Percentiles rank a stretch among this genome's conserved stretches.
Evolutionary conservation across 2,329 filamentous ascomycete species (phyloP).

Genomic region (Neonectria coccinea): DNA sequence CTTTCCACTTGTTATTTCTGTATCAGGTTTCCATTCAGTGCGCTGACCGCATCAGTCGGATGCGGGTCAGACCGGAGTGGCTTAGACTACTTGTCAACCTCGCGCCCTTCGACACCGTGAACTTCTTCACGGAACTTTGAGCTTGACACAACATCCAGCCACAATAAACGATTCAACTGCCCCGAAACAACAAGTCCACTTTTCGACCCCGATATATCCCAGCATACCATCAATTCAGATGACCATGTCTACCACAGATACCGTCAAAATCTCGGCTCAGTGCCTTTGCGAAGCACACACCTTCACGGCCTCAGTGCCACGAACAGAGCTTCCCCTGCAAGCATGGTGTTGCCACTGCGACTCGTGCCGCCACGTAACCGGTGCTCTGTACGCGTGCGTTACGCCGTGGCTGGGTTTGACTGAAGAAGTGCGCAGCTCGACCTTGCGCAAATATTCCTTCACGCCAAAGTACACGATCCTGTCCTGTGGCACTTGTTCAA

Average conservation of each 20-base stretch:
- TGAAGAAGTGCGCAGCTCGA: conserved; percentile 34
- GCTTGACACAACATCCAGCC: neutral
- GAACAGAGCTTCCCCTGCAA: conserved; percentile 55
- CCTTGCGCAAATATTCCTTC: conserved; percentile 54
- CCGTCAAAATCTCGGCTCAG: conserved; percentile 43
- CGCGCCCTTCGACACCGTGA: neutral
- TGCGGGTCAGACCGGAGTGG: neutral
- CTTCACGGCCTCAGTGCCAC: conserved; percentile 51
- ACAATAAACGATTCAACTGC: neutral
- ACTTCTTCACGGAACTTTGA: neutral
- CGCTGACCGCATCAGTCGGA: neutral
- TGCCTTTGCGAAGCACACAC: conserved; percentile 60
- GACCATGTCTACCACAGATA: neutral
- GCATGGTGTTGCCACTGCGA: conserved; percentile 61
- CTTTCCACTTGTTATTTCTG: too few relatives aligned
- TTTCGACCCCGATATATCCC: neutral
- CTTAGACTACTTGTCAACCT: neutral
- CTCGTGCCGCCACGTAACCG: conserved; percentile 61
- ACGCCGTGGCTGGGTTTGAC: conserved; percentile 36
- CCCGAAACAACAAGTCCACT: neutral
- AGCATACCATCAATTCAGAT: neutral
- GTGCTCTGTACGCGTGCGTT: conserved; percentile 54
- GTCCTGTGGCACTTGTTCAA: conserved; percentile 59
- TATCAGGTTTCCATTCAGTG: too few relatives aligned
- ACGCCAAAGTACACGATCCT: conserved; percentile 48